Conservation (phyloP, 257 asterid genomes). For the Forsythia viridissima region DNA sequence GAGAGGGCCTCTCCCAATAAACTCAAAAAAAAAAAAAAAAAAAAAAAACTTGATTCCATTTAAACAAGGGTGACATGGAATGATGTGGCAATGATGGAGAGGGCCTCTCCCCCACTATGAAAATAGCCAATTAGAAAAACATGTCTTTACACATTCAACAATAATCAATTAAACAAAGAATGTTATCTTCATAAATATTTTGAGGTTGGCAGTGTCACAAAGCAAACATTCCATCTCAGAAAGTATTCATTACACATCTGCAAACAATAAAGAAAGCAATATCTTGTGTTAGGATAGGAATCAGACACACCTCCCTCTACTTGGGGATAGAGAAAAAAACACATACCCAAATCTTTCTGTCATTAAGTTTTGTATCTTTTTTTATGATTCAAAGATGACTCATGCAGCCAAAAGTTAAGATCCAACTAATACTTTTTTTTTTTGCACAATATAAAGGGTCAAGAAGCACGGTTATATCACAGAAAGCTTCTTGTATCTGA, state of each 20-base stretch:
- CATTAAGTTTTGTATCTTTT: no score
- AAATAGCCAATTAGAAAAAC: no score
- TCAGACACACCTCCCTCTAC: neutral
- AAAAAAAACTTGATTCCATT: neutral
- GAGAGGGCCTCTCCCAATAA: neutral
- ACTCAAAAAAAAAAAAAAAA: no score
- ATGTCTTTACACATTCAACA: neutral
- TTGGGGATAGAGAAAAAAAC: neutral
- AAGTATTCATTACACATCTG: neutral
- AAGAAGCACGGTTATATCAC: neutral
- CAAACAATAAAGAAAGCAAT: neutral
- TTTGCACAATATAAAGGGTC: neutral
- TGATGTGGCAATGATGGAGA: neutral
- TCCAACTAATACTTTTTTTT: neutral
- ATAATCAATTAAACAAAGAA: neutral
- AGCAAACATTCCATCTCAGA: neutral
- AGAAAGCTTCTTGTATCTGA: neutral
- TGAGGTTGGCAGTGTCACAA: neutral
- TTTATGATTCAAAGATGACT: neutral
- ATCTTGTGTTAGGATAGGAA: no score
- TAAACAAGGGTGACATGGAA: neutral
- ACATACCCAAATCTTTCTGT: neutral
- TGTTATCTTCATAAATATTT: neutral
- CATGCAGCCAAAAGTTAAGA: constrained; percentile 4
- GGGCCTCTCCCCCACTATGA: neutral